phyloP scores from a whole-genome alignment of 2,329 filamentous ascomycete species.

The Aspergillus sp. region DNA sequence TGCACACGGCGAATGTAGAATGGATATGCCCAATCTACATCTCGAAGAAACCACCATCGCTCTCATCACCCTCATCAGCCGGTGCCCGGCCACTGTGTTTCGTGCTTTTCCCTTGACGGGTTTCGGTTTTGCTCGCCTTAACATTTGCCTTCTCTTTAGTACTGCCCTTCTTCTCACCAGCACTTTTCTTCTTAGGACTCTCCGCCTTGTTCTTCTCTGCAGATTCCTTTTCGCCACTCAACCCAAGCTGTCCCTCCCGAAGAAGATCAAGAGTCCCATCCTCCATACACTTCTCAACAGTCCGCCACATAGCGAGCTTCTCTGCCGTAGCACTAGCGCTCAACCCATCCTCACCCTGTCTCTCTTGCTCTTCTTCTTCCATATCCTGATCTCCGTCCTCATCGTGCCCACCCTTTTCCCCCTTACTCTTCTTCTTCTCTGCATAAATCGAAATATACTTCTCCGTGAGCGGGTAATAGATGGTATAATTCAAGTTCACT shows the following conservation, averaged over 20 bases:
- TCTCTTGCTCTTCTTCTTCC: constrained; percentile 15
- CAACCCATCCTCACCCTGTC: constrained; percentile 22
- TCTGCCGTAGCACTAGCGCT: constrained; percentile 16
- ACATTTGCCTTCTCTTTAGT: constrained; percentile 13
- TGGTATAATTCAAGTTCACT: constrained; percentile 63
- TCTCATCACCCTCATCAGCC: constrained; percentile 26
- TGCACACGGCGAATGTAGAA: background rate
- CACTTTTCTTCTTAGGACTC: constrained; percentile 5
- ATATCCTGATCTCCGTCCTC: constrained; percentile 14
- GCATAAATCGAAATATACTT: constrained; percentile 60
- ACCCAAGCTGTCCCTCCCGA: constrained; percentile 41
- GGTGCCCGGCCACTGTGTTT: constrained; percentile 2
- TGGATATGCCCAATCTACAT: constrained; percentile 12
- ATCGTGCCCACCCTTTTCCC: constrained; percentile 14
- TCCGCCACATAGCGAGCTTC: constrained; percentile 46
- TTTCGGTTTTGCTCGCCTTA: constrained; percentile 9
- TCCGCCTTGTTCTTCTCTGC: constrained; percentile 4
- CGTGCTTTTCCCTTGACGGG: constrained; percentile 5
- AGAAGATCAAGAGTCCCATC: constrained; percentile 44
- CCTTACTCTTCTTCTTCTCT: constrained; percentile 30
- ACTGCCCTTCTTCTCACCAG: constrained; percentile 8
- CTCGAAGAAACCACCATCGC: constrained; percentile 45
- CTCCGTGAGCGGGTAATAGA: constrained; percentile 60
- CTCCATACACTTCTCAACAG: constrained; percentile 46
- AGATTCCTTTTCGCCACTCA: constrained; percentile 11